phyloP scores from a whole-genome alignment of 805 yeast genomes.

The Kodamaea kakaduensis region DNA sequence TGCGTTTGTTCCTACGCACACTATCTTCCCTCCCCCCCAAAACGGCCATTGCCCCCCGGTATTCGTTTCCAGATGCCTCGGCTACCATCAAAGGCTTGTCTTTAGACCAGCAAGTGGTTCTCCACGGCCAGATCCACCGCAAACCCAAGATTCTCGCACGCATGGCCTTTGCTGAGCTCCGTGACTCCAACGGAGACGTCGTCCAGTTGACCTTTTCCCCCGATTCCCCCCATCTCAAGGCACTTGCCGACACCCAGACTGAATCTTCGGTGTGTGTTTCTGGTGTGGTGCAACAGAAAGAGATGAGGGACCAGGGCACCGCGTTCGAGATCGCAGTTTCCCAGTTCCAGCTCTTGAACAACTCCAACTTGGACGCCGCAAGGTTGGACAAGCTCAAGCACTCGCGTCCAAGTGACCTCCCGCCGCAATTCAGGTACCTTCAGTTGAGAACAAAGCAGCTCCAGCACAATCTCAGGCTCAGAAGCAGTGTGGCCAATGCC shows the following conservation, averaged over 20 bases:
- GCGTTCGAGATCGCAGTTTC: constrained; percentile 58
- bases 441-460: constrained; percentile 63
- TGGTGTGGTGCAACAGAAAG: constrained; percentile 47
- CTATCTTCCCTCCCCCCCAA: neutral
- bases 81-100: neutral
- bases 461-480: constrained; percentile 51
- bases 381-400: constrained; percentile 61
- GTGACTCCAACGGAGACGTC: constrained; percentile 68
- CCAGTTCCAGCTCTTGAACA: constrained; percentile 54
- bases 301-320: constrained; percentile 15
- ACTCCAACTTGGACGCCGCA: constrained; percentile 60
- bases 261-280: constrained; percentile 73
- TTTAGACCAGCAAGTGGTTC: constrained; percentile 28
- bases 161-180: constrained; percentile 65
- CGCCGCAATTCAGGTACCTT: constrained; percentile 75
- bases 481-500: constrained; percentile 53
- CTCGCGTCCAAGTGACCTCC: constrained; percentile 51
- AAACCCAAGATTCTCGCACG: constrained; percentile 70
- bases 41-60: constrained; percentile 3
- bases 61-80: constrained; percentile 6
- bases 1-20: no score
- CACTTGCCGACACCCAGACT: constrained; percentile 45
- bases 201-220: constrained; percentile 47
- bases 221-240: constrained; percentile 36
- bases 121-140: constrained; percentile 83